Evolutionary conservation across 2,329 filamentous ascomycete genomes (phyloP), one percentile per base, ranked within the genome.

Genomic region (Taxawa tesnikishii): DNA sequence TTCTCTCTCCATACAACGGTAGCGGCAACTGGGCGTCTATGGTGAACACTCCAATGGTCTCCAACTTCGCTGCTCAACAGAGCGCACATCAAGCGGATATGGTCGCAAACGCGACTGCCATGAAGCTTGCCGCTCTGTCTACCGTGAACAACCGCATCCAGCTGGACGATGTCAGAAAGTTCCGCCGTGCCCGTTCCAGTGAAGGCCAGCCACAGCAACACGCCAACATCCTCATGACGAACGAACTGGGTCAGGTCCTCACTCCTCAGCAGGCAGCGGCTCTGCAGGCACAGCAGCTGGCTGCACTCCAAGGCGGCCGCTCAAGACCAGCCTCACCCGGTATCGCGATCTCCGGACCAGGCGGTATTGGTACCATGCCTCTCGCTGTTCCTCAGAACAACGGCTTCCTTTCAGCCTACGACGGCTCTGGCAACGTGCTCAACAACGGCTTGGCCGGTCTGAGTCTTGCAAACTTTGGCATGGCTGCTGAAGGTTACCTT

Each of bases 141-240:
- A 98, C 90, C 3, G 90, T 98, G 30, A 98, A 96, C 65, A 98
- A 96, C 57, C 82, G 90, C 26, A 94, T 98, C 49, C 87, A 90
- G 32, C 68, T 98, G 37, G 90, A 98, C 49, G 90, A 98, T 55
- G 88, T 92, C 40, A 83, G 87, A 50, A 96, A 96, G 61, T 96
- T 90, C 59, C 83, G 90, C 42, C 82, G 88, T 38, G 76, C 85
- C 43, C 76, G 87, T 38, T 94, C 90, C 29, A 87, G 85, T 46
- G 88, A 94, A 49, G 80, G 79, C 15, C 70, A 79, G 25, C 71
- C 70, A 38, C 53, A 49, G 48, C 35, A 44, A 26, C 37, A 41
- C 28, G 68, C 79, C 19, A 92, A 83, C 51, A 79, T 96, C 40
- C 42, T 55, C 26, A 93, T 94, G 83, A 84, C 92, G 41, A 93